A percentile compares a stretch with the other conserved stretches of the same genome.
Evolutionary conservation across 805 yeast genomes (phyloP).

Genomic region (Kluyveromyces aestuarii): DNA sequence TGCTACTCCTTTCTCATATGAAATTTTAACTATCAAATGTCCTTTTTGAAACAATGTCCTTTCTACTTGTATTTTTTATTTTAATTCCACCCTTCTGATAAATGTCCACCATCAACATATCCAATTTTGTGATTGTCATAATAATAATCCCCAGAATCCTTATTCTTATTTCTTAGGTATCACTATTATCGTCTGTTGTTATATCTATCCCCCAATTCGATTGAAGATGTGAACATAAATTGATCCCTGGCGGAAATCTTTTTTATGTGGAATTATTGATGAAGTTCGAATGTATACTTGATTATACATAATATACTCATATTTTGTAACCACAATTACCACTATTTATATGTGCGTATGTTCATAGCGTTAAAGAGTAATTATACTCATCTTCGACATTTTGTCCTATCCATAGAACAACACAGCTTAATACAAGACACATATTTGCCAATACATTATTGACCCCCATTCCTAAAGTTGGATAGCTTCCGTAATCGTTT

Average conservation of each 20-base stretch:
- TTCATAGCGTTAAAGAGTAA: conserved; percentile 71
- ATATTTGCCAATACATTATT: conserved; percentile 76
- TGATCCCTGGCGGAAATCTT: neutral
- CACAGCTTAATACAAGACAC: conserved; percentile 80
- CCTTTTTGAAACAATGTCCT: too few species aligned
- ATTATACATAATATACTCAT: neutral
- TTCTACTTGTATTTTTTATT: neutral
- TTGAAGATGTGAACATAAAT: neutral
- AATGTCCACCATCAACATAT: neutral
- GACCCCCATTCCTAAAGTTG: conserved; percentile 91
- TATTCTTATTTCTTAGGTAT: neutral
- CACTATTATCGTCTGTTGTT: neutral
- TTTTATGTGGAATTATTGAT: neutral
- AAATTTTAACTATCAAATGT: neutral
- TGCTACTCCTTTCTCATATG: neutral
- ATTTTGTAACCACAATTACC: neutral
- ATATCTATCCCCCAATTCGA: neutral
- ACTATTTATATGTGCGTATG: neutral
- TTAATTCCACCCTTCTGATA: neutral
- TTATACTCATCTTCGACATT: conserved; percentile 94
- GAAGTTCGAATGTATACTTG: neutral
- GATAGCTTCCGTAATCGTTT: conserved; percentile 64
- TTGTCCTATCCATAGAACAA: conserved; percentile 86
- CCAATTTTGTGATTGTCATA: neutral
- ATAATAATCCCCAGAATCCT: neutral